A percentile compares a stretch with the other conserved stretches of the same genome.
phyloP scores from a whole-genome alignment of 345 rosid species.

The Angophora floribunda region DNA sequence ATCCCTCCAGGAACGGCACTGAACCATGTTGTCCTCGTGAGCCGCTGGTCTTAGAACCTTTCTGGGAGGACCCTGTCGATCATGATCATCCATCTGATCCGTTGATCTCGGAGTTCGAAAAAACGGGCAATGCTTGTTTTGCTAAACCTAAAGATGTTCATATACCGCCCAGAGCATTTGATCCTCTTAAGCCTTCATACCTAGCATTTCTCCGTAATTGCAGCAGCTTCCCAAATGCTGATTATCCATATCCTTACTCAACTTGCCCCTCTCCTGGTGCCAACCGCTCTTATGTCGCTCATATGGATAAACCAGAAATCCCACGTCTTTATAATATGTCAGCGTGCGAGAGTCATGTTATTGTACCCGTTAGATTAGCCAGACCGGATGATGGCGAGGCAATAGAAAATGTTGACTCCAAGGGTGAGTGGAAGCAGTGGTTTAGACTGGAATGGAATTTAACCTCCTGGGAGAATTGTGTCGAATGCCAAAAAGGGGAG shows the following conservation, averaged over 20 bases:
- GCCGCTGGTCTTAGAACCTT: too few species aligned
- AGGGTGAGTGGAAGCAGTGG: neutral
- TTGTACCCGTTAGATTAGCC: neutral
- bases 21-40: too few species aligned
- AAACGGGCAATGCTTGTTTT: neutral
- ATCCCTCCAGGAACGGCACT: too few species aligned
- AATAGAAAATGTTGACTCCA: neutral
- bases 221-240: neutral
- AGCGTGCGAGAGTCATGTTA: neutral
- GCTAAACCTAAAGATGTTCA: neutral
- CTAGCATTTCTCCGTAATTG: neutral
- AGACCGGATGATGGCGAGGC: neutral
- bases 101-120: neutral
- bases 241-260: neutral
- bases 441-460: neutral
- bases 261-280: neutral
- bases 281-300: neutral
- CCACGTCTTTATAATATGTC: neutral
- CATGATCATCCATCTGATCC: neutral
- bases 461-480: neutral
- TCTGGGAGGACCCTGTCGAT: too few species aligned
- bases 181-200: neutral
- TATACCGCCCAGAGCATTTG: neutral
- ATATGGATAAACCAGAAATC: neutral
- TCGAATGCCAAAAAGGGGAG: neutral